Conservation (phyloP, 768 basidiomycete genomes). For the Kwoniella bestiolae region DNA sequence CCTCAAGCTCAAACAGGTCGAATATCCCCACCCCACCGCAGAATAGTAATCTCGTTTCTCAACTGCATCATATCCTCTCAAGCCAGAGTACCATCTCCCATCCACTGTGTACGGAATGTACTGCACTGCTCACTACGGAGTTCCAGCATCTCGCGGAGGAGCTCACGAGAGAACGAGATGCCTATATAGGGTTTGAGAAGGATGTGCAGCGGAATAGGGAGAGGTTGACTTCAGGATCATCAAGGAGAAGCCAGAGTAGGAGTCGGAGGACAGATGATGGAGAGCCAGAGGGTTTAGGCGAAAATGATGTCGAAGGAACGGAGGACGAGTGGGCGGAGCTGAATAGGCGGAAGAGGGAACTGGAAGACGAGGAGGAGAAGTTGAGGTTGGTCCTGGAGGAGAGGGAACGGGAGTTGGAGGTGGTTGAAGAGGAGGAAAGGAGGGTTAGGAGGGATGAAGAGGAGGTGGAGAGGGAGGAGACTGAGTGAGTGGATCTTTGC, state of each 20-base stretch:
- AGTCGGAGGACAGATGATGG: slow-evolving; percentile 62
- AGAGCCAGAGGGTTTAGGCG: slow-evolving; percentile 64
- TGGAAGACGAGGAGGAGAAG: slow-evolving; percentile 73
- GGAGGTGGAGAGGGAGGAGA: slow-evolving; percentile 64
- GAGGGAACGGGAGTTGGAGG: slow-evolving; percentile 76
- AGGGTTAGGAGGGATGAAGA: slow-evolving; percentile 77
- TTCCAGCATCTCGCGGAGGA: slow-evolving; percentile 84
- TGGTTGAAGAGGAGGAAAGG: slow-evolving; percentile 78
- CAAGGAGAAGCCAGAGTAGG: slow-evolving; percentile 65
- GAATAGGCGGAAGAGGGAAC: slow-evolving; percentile 70
- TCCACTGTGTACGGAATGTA: slow-evolving; percentile 93
- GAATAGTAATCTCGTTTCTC: slow-evolving; percentile 32
- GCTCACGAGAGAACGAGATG: slow-evolving; percentile 86
- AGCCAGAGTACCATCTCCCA: slow-evolving; percentile 69
- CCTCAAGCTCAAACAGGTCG: slow-evolving; percentile 61
- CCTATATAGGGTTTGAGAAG: slow-evolving; percentile 89
- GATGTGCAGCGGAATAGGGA: slow-evolving; percentile 82
- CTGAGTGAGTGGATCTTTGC: slow-evolving; percentile 37
- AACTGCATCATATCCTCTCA: slow-evolving; percentile 53
- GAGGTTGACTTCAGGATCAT: slow-evolving; percentile 45
- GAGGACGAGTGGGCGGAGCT: slow-evolving; percentile 44
- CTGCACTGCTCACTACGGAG: slow-evolving; percentile 73
- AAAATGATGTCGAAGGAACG: slow-evolving; percentile 43
- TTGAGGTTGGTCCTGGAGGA: slow-evolving; percentile 72
- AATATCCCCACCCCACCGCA: slow-evolving; percentile 9